Percentiles rank a stretch among this genome's conserved stretches.
phyloP scores from a whole-genome alignment of 2,329 filamentous ascomycete genomes.

The Dactylonectria macrodidyma region DNA sequence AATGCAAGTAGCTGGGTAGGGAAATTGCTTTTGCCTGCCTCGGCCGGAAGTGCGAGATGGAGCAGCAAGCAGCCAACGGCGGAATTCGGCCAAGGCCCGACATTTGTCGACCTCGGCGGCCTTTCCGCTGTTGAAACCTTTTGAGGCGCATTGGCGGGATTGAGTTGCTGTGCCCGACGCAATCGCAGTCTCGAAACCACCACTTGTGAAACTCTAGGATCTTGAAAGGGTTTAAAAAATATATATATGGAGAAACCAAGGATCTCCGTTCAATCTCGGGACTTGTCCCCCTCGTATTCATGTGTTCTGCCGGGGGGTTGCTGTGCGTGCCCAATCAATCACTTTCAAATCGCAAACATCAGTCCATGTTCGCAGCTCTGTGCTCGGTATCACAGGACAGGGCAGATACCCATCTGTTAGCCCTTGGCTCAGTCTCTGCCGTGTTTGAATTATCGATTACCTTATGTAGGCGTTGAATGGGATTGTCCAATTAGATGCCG shows the following conservation, averaged over 20 bases:
- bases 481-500: no score
- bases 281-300: conserved; percentile 28
- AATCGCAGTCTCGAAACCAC: conserved; percentile 8
- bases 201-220: neutral
- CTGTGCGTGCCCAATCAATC: conserved; percentile 12
- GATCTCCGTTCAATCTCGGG: conserved; percentile 13
- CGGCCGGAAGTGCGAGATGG: conserved; percentile 34
- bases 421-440: no score
- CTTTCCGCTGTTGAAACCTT: conserved; percentile 14
- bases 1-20: no score
- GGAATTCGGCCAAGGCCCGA: conserved; percentile 21
- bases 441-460: no score
- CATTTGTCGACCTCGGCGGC: neutral
- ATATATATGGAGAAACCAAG: no score
- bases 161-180: conserved; percentile 9
- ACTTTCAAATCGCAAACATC: conserved; percentile 18
- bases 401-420: neutral
- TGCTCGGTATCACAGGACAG: neutral
- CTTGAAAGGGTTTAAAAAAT: neutral
- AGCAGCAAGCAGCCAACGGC: neutral
- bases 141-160: neutral
- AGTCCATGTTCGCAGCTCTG: neutral
- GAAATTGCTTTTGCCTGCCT: conserved; percentile 8
- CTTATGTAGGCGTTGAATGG: no score
- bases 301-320: conserved; percentile 1